Evolutionary conservation across 768 basidiomycete species (phyloP), one percentile per base, ranked within the genome.

Genomic region (Lentinula raphanica): DNA sequence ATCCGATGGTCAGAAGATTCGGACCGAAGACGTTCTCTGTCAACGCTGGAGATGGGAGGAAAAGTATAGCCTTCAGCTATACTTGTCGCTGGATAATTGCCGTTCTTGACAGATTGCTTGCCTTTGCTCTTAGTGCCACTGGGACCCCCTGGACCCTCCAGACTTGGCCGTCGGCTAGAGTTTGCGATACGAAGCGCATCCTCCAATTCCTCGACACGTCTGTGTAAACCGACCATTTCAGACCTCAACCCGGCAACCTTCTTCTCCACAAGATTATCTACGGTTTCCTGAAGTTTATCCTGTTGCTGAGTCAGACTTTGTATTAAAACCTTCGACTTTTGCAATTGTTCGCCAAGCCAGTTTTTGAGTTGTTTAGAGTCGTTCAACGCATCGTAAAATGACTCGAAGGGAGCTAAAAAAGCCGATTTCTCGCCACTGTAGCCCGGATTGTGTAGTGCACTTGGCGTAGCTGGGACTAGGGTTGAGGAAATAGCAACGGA

Each of bases 321-420:
- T 58, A 84, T 74, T 31, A 88, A 75, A 13, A 79, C 62, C 55
- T 79, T 82, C 35, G 86, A 84, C 66, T 80, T 82, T 61, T 82
- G 79, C 32, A 92, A 72, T 70, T 93, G 90, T 45, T 89, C 87
- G 23, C 77, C 74, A 6, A 94, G 76, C 86, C 90, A 91, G 36
- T 68, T 65, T 72, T 92, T 92, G 58, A 94, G 80, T 65, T 90
- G 83, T 66, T 83, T 86, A 15, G 88, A 85, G 68, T 92, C 92
- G 56, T 85, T 80, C 31, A 94, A 81, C 3, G 90, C 86, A 59
- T 94, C 91, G 67, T 92, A 94, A 70, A 94, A 94, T 53, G 79
- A 70, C 65, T 88, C 89, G 63, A 94, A 94, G 2, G 90, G 91
- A 0, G 87, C 84, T 49, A 94, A 72, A 69, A 94, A 94, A 19